Conservation (phyloP, 2,329 filamentous ascomycete genomes). For the Fusarium sp. region DNA sequence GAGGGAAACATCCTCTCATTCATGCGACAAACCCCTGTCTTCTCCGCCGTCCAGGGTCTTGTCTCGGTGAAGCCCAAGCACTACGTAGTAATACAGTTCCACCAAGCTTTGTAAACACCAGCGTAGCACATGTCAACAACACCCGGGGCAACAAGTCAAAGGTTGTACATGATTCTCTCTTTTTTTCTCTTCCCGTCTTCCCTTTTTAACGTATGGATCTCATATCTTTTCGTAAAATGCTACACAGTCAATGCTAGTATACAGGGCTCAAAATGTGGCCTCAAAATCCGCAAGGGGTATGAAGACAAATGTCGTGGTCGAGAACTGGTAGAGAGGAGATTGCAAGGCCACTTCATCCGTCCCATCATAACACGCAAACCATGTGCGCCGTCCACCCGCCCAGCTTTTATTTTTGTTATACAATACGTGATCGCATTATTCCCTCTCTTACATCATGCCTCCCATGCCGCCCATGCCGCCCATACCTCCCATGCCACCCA, state of each 20-base stretch:
- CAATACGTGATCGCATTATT: constrained; percentile 47
- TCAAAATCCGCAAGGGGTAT: constrained; percentile 50
- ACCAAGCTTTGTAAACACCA: not conserved
- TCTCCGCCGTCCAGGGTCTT: constrained; percentile 5
- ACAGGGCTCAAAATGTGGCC: constrained; percentile 52
- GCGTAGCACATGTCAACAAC: not conserved
- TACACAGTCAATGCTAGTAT: constrained; percentile 55
- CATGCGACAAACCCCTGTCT: constrained; percentile 29
- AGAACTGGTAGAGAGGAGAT: constrained; percentile 55
- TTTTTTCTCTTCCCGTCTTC: constrained; percentile 25
- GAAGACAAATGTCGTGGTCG: constrained; percentile 47
- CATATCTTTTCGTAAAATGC: constrained; percentile 48
- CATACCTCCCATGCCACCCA: constrained; percentile 78
- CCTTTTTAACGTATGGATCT: constrained; percentile 9
- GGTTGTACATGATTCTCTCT: constrained; percentile 32
- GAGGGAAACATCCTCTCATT: constrained; percentile 5
- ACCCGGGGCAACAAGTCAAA: not conserved
- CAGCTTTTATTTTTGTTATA: constrained; percentile 49
- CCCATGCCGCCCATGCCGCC: constrained; percentile 71
- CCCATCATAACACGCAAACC: constrained; percentile 64
- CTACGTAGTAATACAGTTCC: too few species aligned
- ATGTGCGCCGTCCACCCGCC: constrained; percentile 61
- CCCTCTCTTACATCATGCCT: constrained; percentile 71
- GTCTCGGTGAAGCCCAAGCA: constrained; percentile 2
- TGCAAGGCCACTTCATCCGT: constrained; percentile 51